Evolutionary conservation across 73 alveolate species (phyloP), one percentile per base, ranked within the genome.

Genomic region (Breviolum minutum): DNA sequence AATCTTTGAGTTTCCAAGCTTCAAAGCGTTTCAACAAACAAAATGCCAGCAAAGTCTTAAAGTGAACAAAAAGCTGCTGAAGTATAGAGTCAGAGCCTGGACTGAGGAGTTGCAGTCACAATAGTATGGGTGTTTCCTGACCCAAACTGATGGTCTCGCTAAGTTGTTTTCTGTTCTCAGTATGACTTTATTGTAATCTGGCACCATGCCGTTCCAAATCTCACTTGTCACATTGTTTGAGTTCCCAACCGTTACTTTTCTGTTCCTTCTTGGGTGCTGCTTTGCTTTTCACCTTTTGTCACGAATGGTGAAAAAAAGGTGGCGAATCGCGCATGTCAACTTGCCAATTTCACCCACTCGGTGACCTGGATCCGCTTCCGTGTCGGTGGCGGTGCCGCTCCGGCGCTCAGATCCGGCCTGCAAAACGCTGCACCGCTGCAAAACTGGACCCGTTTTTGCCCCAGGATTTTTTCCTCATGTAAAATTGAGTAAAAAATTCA

Each of bases 381-480:
- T 63, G 81, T 90, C 10, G 97, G 97, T 8, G 97, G 97, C 63
- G 97, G 97, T 48, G 97, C 97, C 2, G 97, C 71, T 22, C 97
- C 97, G 5, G 97, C 97, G 81, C 60, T 90, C 40, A 90, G 68
- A 63, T 90, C 97, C 62, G 97, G 97, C 97, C 97, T 90, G 29
- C 22, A 63, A 20, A 8, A n/a, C 29, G 74, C 74, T n/a, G 14
- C 22, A 20, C 10, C 14, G 30, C 17, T 9, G 62, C 16, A 24
- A 81, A 54, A 7, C 32, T 63, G 29, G 64, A 32, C 87, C 64
- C 87, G 8, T 9, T 6, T n/a, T 5, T 4, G 54, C 27, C 74
- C 17, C 17, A 17, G 74, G 74, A 66, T 11, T 17, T 66, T 11
- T 17, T 17, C 74, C 74, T 17, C 74, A 11, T 17, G 17, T 13